Base-by-base conservation (phyloP, 2,329 filamentous ascomycete genomes). In the Phialophora verrucosa region DNA sequence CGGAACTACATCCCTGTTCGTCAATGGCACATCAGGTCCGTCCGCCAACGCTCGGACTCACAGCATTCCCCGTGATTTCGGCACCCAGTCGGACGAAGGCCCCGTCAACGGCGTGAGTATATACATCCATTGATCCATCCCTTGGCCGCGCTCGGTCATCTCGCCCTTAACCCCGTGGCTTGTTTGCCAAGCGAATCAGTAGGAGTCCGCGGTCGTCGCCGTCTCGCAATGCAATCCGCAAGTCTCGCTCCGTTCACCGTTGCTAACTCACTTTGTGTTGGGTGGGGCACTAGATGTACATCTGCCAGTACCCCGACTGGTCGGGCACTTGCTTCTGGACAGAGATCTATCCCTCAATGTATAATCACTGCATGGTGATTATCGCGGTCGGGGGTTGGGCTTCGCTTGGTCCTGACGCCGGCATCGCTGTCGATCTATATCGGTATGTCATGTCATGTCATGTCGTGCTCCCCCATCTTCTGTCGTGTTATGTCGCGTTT, bases 231-330 rank as follows among this genome's bases (percentile, higher is more conserved):
- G 6, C 20, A 31, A 47, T 23, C 6, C 4, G 29, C 29, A 31
- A 31, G 29, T 8, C 27, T 35, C 32, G 32, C 32, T 35, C 32
- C 32, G 11, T 35, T 12, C 32, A 35, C 32, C 32, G 11, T 12
- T 35, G 32, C 32, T 35, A 12, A 35, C 32, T 35, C 4, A 4
- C 3, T 11, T 10, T 35, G 29, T n/a, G 29, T 29, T 7, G 42
- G 27, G 25, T 7, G 42, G 27, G 27, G 25, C 12, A 5, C 29
- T 11, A 62, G 59, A 62, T 62, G 20, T 62, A 55, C 59, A 62
- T 62, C 35, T 62, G 59, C 51, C 35, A 42, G 23, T 20, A 55
- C 12, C 51, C 59, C 6, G 31, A 62, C 32, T 62, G 59, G 59
- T 11, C 14, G 12, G 59, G 59, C 12, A 35, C 35, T 11, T 62